These are phyloP conservation scores for Gomphus bonarii DNA, from an alignment of 1,284 basidiomycete species.

Conservation along the genomic window DNA sequence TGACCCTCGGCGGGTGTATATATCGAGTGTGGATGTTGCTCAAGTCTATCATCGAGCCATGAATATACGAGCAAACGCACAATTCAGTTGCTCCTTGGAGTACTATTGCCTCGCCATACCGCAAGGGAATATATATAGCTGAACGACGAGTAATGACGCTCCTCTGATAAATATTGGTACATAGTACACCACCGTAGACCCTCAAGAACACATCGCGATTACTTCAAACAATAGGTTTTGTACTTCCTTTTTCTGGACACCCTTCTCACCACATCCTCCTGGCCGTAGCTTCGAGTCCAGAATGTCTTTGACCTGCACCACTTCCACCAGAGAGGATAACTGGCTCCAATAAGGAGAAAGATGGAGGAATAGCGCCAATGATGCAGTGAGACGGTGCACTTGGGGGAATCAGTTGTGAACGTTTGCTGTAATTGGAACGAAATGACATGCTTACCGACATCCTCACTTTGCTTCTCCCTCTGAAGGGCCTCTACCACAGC, in stretches of 20 bases:
- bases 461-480: conserved; percentile 62
- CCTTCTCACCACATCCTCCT: conserved; percentile 33
- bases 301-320: conserved; percentile 49
- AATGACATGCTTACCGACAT: conserved; percentile 49
- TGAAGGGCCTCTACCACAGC: conserved; percentile 68
- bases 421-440: conserved; percentile 1
- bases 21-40: too few relatives aligned
- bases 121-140: neutral
- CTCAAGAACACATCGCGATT: conserved; percentile 24
- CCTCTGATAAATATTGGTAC: neutral
- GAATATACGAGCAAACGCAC: too few relatives aligned
- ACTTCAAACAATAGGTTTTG: conserved; percentile 58
- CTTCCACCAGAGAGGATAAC: conserved; percentile 51
- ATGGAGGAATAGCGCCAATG: conserved; percentile 62
- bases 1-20: too few relatives aligned
- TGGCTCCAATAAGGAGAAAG: conserved; percentile 53
- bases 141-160: too few relatives aligned
- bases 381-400: conserved; percentile 76
- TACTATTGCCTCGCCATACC: too few relatives aligned
- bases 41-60: too few relatives aligned
- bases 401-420: conserved; percentile 8
- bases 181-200: neutral
- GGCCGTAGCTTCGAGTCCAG: conserved; percentile 40
- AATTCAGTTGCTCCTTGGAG: too few relatives aligned
- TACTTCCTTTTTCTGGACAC: conserved; percentile 53